Evolutionary conservation across 2,329 filamentous ascomycete species (phyloP), one percentile per base, ranked within the genome.

Genomic region (Monilinia vaccinii-corymbosi): DNA sequence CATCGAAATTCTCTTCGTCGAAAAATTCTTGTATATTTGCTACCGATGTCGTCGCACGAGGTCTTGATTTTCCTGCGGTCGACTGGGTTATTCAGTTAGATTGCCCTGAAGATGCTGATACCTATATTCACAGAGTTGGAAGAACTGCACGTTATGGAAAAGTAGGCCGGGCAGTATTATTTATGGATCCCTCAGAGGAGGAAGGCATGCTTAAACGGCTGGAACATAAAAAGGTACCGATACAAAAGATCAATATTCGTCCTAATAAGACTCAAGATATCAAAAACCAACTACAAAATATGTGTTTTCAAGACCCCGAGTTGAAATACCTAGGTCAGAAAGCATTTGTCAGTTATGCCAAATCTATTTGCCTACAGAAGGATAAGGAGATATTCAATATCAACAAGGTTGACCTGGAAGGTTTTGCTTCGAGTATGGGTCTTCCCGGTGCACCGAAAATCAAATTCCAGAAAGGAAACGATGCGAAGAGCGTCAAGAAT

Each of bases 51-150:
- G 91, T 95, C 4, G 94, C 94, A 0, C 83, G 94, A 73, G 94
- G 94, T 64, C 82, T 99, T 14, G 94, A 99, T 73, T 97, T 99
- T 71, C 94, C 94, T 0, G 87, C 91, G 3, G 94, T 99, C 0
- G 94, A 99, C 73, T 99, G 94, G 88, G 94, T 99, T 6, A 91
- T 99, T n/a, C 94, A 99, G 72, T 81, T 90, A n/a, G 94, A 99
- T 73, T 96, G 90, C 66, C 94, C 94, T 0, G 94, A 99, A 73
- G 93, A 99, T 72, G 88, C 89, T 4, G 94, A 97, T 70, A 99
- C 94, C 0, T 99, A 99, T 70, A 97, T 99, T 67, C 94, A 99
- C 75, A 85, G 94, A 61, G 93, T 97, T 5, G 94, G 94, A 1
- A 84, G 94, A 34, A 97, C 94, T 21, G 94, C 94, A n/a, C 84